These are phyloP conservation scores for Chimonanthus salicifolius DNA, from an alignment of 164 flowering plant genomes.

Conservation along the genomic window DNA sequence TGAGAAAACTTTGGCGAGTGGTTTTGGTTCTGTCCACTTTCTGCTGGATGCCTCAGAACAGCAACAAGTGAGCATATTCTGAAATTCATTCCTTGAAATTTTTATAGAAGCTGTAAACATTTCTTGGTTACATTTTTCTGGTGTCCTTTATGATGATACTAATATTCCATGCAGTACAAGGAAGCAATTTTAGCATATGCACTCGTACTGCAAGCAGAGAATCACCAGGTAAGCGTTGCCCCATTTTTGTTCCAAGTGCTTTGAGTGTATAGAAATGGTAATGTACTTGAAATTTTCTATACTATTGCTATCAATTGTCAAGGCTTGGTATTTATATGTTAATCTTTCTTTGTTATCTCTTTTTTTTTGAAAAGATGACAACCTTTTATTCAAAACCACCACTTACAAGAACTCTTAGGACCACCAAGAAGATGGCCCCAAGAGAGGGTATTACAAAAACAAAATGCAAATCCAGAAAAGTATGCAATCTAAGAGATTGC, in stretches of 20 bases:
- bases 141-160: background rate
- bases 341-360: no score
- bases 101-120: background rate
- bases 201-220: slow-evolving; percentile 50
- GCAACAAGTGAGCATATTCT: slow-evolving; percentile 62
- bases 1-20: slow-evolving; percentile 94
- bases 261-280: background rate
- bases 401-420: no score
- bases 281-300: background rate
- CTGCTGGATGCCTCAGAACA: slow-evolving; percentile 96
- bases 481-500: no score
- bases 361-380: no score
- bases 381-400: no score
- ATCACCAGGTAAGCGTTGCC: slow-evolving; percentile 38
- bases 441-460: no score
- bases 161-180: slow-evolving; percentile 62
- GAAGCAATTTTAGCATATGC: slow-evolving; percentile 88
- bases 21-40: slow-evolving; percentile 91
- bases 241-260: background rate
- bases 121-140: background rate
- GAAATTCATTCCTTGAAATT: background rate
- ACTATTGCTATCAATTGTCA: no score
- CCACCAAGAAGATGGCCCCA: no score
- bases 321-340: no score
- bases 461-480: no score